Conservation (phyloP, 306 rosid species). For the Quercus wislizeni region DNA sequence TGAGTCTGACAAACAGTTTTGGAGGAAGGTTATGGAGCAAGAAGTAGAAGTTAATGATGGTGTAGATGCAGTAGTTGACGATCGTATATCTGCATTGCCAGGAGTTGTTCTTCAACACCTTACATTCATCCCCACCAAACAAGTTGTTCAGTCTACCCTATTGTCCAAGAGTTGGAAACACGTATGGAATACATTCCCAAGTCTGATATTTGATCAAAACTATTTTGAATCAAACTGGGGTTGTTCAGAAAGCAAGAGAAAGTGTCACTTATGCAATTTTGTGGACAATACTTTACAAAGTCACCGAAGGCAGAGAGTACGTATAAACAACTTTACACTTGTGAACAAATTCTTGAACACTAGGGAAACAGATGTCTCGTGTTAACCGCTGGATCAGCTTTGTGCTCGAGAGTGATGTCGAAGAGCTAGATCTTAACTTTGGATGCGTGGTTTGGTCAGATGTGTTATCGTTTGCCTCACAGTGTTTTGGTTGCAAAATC, state of each 20-base stretch:
- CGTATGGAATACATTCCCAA: conserved; percentile 28
- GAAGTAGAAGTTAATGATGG: conserved; percentile 5
- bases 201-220: neutral
- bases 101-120: conserved; percentile 23
- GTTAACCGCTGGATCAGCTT: conserved; percentile 33
- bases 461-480: conserved; percentile 18
- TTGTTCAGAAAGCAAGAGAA: neutral
- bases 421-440: conserved; percentile 24
- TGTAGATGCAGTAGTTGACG: too few species aligned
- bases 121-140: conserved; percentile 25
- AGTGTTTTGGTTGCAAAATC: conserved; percentile 24
- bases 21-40: too few species aligned
- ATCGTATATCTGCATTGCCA: conserved; percentile 22
- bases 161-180: conserved; percentile 32
- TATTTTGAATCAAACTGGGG: neutral
- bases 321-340: conserved; percentile 23
- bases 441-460: neutral
- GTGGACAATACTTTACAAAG: conserved; percentile 13
- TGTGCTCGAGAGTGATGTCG: conserved; percentile 17
- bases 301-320: conserved; percentile 5
- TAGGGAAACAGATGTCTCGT: neutral
- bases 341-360: neutral
- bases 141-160: conserved; percentile 29
- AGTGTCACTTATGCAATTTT: conserved; percentile 1
- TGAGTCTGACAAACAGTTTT: too few species aligned